Evolutionary conservation across 2,329 filamentous ascomycete genomes (phyloP).

Genomic region (Colletotrichum sp.): DNA sequence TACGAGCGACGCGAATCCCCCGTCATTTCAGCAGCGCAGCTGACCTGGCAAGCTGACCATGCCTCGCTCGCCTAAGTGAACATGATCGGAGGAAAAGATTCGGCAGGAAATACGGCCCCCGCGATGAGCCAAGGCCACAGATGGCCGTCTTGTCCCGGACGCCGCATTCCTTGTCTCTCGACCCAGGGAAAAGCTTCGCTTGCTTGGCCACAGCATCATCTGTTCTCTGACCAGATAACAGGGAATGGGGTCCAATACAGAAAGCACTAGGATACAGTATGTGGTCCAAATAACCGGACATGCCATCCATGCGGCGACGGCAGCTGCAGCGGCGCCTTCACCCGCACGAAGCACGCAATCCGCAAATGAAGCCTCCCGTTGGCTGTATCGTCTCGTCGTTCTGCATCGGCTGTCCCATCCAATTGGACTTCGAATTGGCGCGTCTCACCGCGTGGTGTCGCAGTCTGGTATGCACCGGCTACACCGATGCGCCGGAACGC

Average conservation of each 20-base stretch:
- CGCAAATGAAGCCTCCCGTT: background rate
- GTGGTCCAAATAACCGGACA: background rate
- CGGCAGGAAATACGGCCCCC: background rate
- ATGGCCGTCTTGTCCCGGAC: background rate
- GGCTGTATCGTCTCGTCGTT: background rate
- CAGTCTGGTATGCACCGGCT: background rate
- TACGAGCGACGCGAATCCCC: background rate
- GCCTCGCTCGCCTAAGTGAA: background rate
- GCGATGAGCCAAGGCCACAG: background rate
- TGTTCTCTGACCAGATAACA: background rate
- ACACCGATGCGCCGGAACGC: background rate
- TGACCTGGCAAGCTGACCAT: background rate
- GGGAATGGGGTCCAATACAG: background rate
- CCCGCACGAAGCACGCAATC: slow-evolving; percentile 12
- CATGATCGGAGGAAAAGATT: background rate
- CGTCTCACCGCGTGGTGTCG: background rate
- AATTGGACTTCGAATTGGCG: background rate
- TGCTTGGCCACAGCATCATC: background rate
- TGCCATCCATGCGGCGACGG: background rate
- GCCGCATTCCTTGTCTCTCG: slow-evolving; percentile 8
- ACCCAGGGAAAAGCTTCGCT: slow-evolving; percentile 13
- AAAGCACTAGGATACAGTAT: background rate
- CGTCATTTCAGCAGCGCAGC: background rate
- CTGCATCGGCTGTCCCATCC: background rate
- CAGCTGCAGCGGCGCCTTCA: slow-evolving; percentile 7